phyloP scores from a whole-genome alignment of 257 asterid genomes.

The Penstemon davidsonii region DNA sequence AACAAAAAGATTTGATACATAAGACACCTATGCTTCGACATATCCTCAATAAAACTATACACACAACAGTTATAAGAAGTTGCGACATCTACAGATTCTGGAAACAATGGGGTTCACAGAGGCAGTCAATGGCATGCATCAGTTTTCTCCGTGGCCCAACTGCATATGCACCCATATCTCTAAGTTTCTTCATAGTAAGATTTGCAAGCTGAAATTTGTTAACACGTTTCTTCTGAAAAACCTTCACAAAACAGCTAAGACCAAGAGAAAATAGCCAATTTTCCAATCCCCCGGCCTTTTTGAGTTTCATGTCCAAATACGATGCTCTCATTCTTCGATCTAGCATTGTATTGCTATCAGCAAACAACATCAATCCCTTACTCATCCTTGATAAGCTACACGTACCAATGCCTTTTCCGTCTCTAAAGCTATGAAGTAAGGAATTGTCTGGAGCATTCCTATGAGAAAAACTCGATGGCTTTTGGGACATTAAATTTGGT shows the following conservation, averaged over 20 bases:
- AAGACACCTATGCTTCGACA: not conserved
- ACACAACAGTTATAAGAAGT: not conserved
- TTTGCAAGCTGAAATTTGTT: conserved; percentile 72
- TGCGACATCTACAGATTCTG: conserved; percentile 35
- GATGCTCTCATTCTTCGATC: conserved; percentile 61
- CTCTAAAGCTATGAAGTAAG: conserved; percentile 30
- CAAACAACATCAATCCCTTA: conserved; percentile 39
- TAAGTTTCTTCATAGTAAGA: conserved; percentile 79
- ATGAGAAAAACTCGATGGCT: conserved; percentile 33
- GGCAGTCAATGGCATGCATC: conserved; percentile 89
- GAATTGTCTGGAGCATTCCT: conserved; percentile 38
- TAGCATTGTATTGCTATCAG: conserved; percentile 38
- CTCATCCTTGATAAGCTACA: conserved; percentile 28
- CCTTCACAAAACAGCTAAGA: conserved; percentile 57
- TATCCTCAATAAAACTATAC: not conserved
- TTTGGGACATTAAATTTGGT: conserved; percentile 33
- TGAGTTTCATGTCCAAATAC: conserved; percentile 61
- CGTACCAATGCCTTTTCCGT: conserved; percentile 22
- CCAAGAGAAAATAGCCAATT: conserved; percentile 82
- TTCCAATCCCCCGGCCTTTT: conserved; percentile 82
- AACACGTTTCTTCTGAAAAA: conserved; percentile 54
- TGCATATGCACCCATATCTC: conserved; percentile 81
- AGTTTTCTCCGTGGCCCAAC: conserved; percentile 94
- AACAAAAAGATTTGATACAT: too few species aligned
- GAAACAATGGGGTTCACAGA: conserved; percentile 84